Conservation (phyloP, 352 stramenopile genomes). For the Saprolegnia parasitica region DNA sequence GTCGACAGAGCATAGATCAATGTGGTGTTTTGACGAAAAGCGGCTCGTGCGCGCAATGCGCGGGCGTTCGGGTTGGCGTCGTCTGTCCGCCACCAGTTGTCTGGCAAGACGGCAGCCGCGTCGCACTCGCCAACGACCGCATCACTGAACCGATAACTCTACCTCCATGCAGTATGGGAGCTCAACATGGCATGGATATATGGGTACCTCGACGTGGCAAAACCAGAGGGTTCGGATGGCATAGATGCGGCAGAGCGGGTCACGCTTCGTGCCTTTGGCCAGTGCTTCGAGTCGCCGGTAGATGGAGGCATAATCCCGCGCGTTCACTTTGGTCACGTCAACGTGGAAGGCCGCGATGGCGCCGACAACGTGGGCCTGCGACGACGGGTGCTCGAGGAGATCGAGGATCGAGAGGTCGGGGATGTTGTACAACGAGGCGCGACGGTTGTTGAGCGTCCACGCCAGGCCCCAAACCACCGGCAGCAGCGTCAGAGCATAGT, state of each 20-base stretch:
- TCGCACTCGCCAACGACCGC: not conserved
- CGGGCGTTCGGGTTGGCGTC: not conserved
- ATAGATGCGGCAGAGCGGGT: constrained; percentile 9
- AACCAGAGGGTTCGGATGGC: constrained; percentile 15
- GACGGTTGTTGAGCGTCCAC: constrained; percentile 21
- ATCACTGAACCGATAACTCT: not conserved
- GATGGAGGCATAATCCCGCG: not conserved
- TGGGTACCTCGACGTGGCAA: constrained; percentile 8
- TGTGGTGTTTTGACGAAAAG: not conserved
- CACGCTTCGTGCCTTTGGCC: not conserved
- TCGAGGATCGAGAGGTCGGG: constrained; percentile 20
- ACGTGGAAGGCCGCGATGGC: constrained; percentile 21
- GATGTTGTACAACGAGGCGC: constrained; percentile 20
- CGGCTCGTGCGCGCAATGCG: not conserved
- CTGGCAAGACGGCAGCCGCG: not conserved
- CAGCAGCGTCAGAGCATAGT: constrained; percentile 15
- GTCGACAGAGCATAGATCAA: not conserved
- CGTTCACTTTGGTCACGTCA: constrained; percentile 3
- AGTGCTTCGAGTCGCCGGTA: constrained; percentile 5
- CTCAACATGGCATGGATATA: not conserved
- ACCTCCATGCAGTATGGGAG: not conserved
- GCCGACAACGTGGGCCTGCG: not conserved
- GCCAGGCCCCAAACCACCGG: constrained; percentile 7
- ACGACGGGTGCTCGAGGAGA: not conserved
- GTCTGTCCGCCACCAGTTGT: constrained; percentile 5